Evolutionary conservation across 495 filamentous ascomycete genomes (phyloP).

Genomic region (Thozetella sp.): DNA sequence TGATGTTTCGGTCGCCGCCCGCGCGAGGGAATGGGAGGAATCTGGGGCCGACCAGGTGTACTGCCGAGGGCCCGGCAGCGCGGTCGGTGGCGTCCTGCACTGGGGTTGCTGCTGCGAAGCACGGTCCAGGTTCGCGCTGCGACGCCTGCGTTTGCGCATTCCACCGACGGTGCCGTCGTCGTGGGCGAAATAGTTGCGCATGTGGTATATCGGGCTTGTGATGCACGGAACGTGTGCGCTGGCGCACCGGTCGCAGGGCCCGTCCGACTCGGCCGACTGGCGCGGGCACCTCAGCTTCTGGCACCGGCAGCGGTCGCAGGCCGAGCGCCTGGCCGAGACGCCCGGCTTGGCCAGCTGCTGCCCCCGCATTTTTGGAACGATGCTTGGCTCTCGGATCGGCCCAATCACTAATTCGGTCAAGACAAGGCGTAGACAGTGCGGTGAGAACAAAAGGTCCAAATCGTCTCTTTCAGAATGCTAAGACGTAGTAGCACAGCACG

Average conservation of each 20-base stretch:
- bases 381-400: too few species aligned
- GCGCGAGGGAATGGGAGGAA: not conserved
- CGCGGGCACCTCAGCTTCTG: constrained; percentile 41
- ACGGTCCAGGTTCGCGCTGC: not conserved
- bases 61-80: not conserved
- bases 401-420: too few species aligned
- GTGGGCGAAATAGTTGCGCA: constrained; percentile 8
- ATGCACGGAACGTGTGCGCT: constrained; percentile 14
- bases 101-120: not conserved
- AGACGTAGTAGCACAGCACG: too few species aligned
- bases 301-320: constrained; percentile 44
- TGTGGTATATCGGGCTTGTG: constrained; percentile 15
- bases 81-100: not conserved
- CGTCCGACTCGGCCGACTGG: constrained; percentile 12
- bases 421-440: too few species aligned
- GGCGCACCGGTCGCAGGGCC: constrained; percentile 18
- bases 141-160: not conserved
- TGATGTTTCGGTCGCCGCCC: not conserved
- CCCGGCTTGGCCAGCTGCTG: constrained; percentile 1
- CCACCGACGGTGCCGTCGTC: not conserved
- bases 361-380: constrained; percentile 2
- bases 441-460: too few species aligned
- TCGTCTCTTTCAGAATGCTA: too few species aligned
- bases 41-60: not conserved
- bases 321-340: constrained; percentile 32